These are phyloP conservation scores for Pseudogymnoascus sp. DNA, from an alignment of 2,329 filamentous ascomycete species.

Conservation along the genomic window DNA sequence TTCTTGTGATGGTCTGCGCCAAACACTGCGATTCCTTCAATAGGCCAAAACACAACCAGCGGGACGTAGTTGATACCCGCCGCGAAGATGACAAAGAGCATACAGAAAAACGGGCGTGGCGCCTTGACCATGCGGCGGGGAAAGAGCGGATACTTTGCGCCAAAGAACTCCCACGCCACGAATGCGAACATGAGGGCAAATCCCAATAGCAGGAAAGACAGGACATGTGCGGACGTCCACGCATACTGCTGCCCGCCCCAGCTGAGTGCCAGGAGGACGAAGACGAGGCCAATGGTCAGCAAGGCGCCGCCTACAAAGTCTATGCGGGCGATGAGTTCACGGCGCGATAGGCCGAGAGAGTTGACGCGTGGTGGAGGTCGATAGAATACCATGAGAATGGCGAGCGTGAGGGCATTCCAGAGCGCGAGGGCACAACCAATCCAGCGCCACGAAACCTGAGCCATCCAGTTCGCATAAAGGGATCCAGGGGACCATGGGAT, in stretches of 20 bases:
- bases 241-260: constrained; percentile 33
- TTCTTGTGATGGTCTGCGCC: constrained; percentile 53
- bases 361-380: constrained; percentile 36
- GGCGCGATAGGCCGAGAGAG: constrained; percentile 29
- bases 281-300: constrained; percentile 37
- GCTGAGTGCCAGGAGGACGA: constrained; percentile 41
- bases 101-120: constrained; percentile 31
- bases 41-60: constrained; percentile 48
- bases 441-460: constrained; percentile 33
- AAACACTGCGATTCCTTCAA: constrained; percentile 53
- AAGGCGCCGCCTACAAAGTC: constrained; percentile 42
- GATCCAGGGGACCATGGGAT: constrained; percentile 9
- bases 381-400: constrained; percentile 35
- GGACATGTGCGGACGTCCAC: constrained; percentile 32
- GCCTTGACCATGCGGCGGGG: constrained; percentile 33
- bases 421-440: constrained; percentile 34
- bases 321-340: constrained; percentile 35
- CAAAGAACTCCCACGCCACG: constrained; percentile 18
- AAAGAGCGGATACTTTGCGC: constrained; percentile 8
- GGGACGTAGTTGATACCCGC: constrained; percentile 7
- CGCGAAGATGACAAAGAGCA: constrained; percentile 24
- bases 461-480: constrained; percentile 24
- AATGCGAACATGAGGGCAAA: constrained; percentile 15
- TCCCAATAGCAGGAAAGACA: constrained; percentile 14
- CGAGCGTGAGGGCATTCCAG: constrained; percentile 34